These are phyloP conservation scores for Rhododendron vialii DNA, from an alignment of 148 eudicot genomes.

Conservation along the genomic window DNA sequence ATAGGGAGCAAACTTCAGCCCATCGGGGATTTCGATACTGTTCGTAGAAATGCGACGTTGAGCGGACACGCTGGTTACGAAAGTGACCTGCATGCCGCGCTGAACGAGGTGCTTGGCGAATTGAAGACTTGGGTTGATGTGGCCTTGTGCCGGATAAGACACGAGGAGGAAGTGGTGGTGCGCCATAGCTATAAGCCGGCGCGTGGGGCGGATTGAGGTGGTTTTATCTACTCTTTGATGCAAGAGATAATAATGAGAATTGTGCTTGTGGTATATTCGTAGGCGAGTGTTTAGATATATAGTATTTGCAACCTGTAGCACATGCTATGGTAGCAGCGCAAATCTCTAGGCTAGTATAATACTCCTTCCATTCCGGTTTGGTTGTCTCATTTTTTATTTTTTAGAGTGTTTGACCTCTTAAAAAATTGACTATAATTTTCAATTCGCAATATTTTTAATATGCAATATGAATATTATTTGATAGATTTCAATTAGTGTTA, in stretches of 20 bases:
- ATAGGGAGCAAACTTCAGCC: conserved; percentile 27
- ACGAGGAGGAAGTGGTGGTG: conserved; percentile 19
- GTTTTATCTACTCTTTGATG: not conserved
- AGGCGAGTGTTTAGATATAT: not conserved
- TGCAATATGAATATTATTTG: no score
- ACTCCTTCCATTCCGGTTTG: no score
- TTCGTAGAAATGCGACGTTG: conserved; percentile 17
- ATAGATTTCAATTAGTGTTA: no score
- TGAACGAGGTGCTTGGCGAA: conserved; percentile 34
- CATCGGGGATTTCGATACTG: conserved; percentile 1
- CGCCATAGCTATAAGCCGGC: not conserved
- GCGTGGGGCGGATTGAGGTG: not conserved
- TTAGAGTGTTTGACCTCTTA: no score
- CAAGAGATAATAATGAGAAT: not conserved
- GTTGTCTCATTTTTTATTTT: no score
- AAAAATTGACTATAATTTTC: no score
- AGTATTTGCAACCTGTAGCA: no score
- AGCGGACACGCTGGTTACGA: conserved; percentile 34
- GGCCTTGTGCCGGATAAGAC: conserved; percentile 45
- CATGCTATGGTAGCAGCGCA: no score
- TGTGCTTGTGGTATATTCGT: not conserved
- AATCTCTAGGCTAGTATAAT: no score
- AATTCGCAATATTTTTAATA: no score
- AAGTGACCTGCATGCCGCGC: conserved; percentile 39
- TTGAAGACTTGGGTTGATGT: conserved; percentile 51